Percentiles rank a stretch among this genome's conserved stretches.
Conservation (phyloP, 352 stramenopile genomes). For the Albugo laibachii region DNA sequence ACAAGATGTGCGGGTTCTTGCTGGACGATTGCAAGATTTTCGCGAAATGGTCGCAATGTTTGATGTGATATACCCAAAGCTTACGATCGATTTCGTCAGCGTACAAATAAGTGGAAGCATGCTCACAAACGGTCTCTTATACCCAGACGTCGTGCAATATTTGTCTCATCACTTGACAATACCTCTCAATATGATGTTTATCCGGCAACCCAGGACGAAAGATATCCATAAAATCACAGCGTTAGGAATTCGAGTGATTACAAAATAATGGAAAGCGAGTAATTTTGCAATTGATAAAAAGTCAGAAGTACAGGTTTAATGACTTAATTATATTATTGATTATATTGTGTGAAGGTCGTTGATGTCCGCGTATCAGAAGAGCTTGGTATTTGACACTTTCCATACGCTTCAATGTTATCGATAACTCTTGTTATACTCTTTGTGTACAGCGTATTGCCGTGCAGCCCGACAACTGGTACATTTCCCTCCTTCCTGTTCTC, state of each 20-base stretch:
- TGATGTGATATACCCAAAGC: conserved; percentile 83
- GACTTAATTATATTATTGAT: no score
- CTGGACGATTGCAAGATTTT: conserved; percentile 34
- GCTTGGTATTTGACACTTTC: no score
- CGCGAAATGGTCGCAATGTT: conserved; percentile 61
- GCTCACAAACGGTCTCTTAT: no score
- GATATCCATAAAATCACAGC: conserved; percentile 79
- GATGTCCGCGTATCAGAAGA: no score
- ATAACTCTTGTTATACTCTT: no score
- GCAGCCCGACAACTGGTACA: no score
- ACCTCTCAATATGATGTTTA: conserved; percentile 87
- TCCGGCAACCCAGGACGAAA: conserved; percentile 72
- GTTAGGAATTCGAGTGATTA: conserved; percentile 80
- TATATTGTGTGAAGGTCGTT: no score
- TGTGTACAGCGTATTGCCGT: no score
- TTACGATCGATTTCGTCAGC: conserved; percentile 79
- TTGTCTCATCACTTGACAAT: conserved; percentile 51
- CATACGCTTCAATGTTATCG: no score
- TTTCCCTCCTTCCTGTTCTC: no score
- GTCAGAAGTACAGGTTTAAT: no score
- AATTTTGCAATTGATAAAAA: no score
- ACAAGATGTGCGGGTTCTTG: conserved; percentile 11
- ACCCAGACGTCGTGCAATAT: conserved; percentile 54
- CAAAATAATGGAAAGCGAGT: conserved; percentile 10
- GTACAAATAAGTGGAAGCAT: conserved; percentile 15